Base-by-base conservation (phyloP, 1,284 basidiomycete genomes). In the Cutaneotrichosporon spelunceum region DNA sequence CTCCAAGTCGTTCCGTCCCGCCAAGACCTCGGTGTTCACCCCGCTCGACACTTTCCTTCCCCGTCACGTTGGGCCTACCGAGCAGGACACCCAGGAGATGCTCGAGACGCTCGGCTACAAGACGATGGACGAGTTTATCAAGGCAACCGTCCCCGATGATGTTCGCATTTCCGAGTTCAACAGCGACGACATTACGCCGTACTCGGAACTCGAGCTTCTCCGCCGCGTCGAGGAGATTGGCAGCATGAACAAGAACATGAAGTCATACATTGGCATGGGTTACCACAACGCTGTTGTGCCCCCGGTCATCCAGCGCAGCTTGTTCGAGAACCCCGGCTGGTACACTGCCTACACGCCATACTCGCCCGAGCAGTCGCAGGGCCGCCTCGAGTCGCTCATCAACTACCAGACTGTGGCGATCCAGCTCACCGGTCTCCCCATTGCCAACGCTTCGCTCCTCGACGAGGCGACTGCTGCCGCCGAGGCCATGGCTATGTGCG, bases 401-500 rank as follows among this genome's bases (percentile, higher is more conserved):
- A 99, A 99, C 80, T 99, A 87, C 77, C 95, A 99, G 81, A 93
- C 93, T 3, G 93, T 99, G 88, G 86, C 95, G 70, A 92, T 88
- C 82, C 97, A 93, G 39, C 83, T 99, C 71, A 97, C 95, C 11
- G 85, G 88, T 13, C 93, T 99, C 83, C 90, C 94, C 68, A 93
- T 98, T 66, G 90, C 93, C 44, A 96, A 96, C 72, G 92, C 93
- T 4, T 95, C 92, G 29, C 83, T 97, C 33, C 82, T 97, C 27
- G 91, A 94, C 72, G 91, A 93, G 78, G 89, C 90, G 2, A 97
- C 93, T 5, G 93, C 93, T 19, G 92, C 92, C 2, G 93, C 91
- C 0, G 93, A 96, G 78, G 91, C 85, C 67, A 79, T 79, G 78
- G 76, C 78, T 62, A 79, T 79, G 78, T 78, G 76, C 60, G 73